Conservation (phyloP, 2,329 filamentous ascomycete genomes). For the Talaromyces sp. region DNA sequence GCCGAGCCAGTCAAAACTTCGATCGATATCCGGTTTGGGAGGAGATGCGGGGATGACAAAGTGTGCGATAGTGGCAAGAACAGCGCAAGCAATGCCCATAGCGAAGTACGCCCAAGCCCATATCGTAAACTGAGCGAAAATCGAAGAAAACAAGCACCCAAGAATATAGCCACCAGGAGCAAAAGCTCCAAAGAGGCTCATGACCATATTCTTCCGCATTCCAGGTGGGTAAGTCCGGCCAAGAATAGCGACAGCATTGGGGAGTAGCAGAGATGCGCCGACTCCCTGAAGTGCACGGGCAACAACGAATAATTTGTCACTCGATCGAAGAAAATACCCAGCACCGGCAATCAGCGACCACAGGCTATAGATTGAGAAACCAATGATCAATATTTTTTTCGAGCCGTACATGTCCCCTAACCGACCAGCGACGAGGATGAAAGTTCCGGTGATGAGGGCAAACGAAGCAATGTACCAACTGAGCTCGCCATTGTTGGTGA, state of each 20-base stretch:
- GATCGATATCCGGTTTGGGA: conserved; percentile 17
- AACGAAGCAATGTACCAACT: conserved; percentile 46
- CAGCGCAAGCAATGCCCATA: conserved; percentile 9
- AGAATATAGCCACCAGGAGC: conserved; percentile 38
- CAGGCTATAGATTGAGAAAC: conserved; percentile 46
- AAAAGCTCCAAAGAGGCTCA: conserved; percentile 41
- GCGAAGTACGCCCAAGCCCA: conserved; percentile 42
- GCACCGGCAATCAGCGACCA: conserved; percentile 45
- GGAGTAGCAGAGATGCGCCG: conserved; percentile 41
- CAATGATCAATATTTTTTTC: conserved; percentile 45
- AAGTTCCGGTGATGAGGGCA: conserved; percentile 46
- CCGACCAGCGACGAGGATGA: conserved; percentile 46
- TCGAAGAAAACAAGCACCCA: conserved; percentile 34
- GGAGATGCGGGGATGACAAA: conserved; percentile 36
- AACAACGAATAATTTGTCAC: conserved; percentile 20
- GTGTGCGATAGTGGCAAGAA: conserved; percentile 23
- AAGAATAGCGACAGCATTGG: conserved; percentile 42
- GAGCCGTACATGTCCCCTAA: conserved; percentile 49
- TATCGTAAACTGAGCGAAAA: conserved; percentile 39
- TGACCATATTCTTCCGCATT: conserved; percentile 39
- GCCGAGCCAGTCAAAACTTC: conserved; percentile 39
- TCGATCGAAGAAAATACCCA: conserved; percentile 28
- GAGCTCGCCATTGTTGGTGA: background rate
- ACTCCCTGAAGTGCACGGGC: conserved; percentile 34
- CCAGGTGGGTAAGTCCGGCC: conserved; percentile 39